Evolutionary conservation across 768 basidiomycete genomes (phyloP).

Genomic region (Kwoniella sp.): DNA sequence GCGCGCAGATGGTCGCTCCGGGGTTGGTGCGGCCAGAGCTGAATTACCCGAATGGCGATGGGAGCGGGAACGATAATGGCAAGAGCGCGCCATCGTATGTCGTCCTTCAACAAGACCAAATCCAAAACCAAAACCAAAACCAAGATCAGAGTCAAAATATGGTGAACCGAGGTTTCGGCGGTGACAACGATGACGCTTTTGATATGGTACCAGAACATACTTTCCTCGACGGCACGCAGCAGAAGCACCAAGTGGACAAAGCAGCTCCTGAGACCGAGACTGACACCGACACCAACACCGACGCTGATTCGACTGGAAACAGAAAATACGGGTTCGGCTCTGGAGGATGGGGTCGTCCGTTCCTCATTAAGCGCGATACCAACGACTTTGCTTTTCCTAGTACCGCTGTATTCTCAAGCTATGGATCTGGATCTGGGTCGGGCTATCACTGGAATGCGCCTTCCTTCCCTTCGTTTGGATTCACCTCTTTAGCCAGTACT

Average conservation of each 20-base stretch:
- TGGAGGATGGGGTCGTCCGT: conserved; percentile 12
- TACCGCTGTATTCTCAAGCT: conserved; percentile 5
- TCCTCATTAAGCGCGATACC: conserved; percentile 4
- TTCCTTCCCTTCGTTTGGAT: background rate
- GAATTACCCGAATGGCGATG: background rate
- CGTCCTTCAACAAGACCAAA: background rate
- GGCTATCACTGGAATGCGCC: background rate
- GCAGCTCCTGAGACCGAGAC: no score
- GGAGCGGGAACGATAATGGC: background rate
- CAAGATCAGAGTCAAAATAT: conserved; percentile 3
- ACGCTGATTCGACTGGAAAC: background rate
- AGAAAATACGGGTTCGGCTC: background rate
- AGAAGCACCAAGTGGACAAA: no score
- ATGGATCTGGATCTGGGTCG: background rate
- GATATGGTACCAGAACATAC: no score
- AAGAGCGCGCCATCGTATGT: background rate
- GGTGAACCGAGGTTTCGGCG: no score
- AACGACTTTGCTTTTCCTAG: conserved; percentile 7
- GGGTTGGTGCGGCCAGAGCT: background rate
- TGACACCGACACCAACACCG: background rate
- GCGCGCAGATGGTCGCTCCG: background rate
- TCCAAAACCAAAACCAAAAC: conserved; percentile 7
- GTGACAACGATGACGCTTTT: no score
- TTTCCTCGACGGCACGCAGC: no score
- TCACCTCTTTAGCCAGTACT: background rate